These are phyloP conservation scores for Populus tremula DNA, from an alignment of 345 rosid genomes.

Conservation along the genomic window DNA sequence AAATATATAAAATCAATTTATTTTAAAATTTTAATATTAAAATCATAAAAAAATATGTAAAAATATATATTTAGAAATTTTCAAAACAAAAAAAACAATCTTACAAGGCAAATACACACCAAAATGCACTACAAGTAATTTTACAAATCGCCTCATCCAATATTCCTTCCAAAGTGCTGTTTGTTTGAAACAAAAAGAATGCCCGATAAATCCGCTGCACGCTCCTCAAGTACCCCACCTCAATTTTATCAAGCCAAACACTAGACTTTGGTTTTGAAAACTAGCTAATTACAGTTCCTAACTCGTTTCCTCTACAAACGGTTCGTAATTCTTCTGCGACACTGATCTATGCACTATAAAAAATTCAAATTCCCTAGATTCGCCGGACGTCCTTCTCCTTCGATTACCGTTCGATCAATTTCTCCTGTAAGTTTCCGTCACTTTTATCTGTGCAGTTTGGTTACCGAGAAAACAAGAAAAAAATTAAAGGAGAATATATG, in stretches of 20 bases:
- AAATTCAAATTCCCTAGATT: neutral
- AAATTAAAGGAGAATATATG: neutral
- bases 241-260: neutral
- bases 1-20: too few species aligned
- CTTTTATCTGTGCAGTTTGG: neutral
- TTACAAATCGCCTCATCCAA: neutral
- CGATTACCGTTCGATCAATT: slow-evolving; percentile 1
- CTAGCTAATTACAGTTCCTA: neutral
- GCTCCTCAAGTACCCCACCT: neutral
- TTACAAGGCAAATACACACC: too few species aligned
- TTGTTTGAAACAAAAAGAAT: neutral
- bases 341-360: slow-evolving; percentile 2
- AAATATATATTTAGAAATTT: too few species aligned
- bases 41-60: too few species aligned
- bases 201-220: neutral
- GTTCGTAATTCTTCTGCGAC: neutral
- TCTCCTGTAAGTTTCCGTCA: neutral
- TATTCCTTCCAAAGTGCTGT: neutral
- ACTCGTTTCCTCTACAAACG: neutral
- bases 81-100: neutral
- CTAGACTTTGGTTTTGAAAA: neutral
- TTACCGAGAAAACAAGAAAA: neutral
- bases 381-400: neutral
- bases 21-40: too few species aligned
- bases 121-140: too few species aligned